phyloP scores from a whole-genome alignment of 345 rosid species.

The Sonneratia alba region DNA sequence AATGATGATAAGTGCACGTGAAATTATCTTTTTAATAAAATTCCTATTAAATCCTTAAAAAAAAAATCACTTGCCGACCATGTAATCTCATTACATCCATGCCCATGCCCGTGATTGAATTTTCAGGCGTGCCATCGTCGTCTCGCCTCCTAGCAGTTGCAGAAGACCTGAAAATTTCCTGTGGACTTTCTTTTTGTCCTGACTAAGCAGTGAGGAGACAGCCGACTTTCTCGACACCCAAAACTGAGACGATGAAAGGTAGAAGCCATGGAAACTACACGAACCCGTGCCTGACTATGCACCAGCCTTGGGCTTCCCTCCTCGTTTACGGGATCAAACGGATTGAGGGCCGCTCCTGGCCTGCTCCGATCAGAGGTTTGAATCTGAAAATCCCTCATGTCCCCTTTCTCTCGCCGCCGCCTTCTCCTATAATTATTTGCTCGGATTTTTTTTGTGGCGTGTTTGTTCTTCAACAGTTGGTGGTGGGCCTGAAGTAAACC shows the following conservation, averaged over 20 bases:
- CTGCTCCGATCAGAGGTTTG: constrained; percentile 73
- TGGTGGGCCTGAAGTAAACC: neutral
- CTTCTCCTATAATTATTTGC: neutral
- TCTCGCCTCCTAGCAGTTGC: neutral
- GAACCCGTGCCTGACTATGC: constrained; percentile 88
- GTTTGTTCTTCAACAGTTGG: neutral
- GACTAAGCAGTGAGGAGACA: neutral
- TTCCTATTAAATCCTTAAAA: too few relatives aligned
- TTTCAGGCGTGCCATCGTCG: neutral
- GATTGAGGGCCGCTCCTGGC: constrained; percentile 91
- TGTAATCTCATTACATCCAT: too few relatives aligned
- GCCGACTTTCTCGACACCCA: neutral
- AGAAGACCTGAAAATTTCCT: neutral
- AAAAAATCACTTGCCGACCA: too few relatives aligned
- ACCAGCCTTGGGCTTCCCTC: constrained; percentile 94
- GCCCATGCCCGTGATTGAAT: neutral
- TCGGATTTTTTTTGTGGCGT: neutral
- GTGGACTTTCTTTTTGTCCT: neutral
- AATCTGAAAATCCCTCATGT: neutral
- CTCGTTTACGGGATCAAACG: constrained; percentile 82
- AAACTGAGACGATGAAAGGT: constrained; percentile 26
- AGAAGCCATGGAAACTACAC: constrained; percentile 32
- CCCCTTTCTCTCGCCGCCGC: neutral
- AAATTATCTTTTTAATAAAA: too few relatives aligned
- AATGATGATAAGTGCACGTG: too few relatives aligned